Evolutionary conservation across 192 early-diverging fungal species (phyloP).

Genomic region (Entomortierella beljakovae): DNA sequence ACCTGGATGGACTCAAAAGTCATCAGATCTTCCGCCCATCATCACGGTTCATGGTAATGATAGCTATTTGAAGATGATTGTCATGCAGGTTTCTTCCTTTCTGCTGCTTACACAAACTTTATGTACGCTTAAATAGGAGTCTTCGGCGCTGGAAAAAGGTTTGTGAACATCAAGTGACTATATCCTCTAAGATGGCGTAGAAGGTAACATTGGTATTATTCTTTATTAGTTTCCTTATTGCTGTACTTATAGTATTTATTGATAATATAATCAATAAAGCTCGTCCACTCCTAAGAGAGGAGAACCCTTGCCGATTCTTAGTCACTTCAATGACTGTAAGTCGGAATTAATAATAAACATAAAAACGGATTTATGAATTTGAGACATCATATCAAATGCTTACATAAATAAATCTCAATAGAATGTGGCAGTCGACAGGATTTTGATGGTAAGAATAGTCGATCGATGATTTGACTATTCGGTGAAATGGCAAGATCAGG

Average conservation of each 20-base stretch:
- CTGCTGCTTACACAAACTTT: neutral
- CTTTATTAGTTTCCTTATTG: slow-evolving; percentile 67
- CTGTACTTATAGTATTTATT: slow-evolving; percentile 70
- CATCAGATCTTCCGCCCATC: slow-evolving; percentile 38
- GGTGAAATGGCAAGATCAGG: no score
- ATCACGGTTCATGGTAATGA: slow-evolving; percentile 60
- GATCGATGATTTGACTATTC: no score
- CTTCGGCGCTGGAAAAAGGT: slow-evolving; percentile 84
- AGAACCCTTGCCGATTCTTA: slow-evolving; percentile 63
- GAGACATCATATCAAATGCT: neutral
- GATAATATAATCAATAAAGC: slow-evolving; percentile 62
- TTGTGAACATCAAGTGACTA: no score
- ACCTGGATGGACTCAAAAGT: slow-evolving; percentile 52
- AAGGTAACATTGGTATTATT: no score
- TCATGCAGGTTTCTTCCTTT: neutral
- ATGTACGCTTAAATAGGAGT: slow-evolving; percentile 39
- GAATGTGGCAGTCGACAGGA: slow-evolving; percentile 84
- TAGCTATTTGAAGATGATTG: neutral
- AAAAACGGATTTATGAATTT: neutral
- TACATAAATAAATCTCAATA: slow-evolving; percentile 2
- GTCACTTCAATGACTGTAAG: slow-evolving; percentile 76
- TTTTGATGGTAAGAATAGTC: slow-evolving; percentile 58
- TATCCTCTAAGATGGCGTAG: no score
- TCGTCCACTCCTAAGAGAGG: slow-evolving; percentile 9
- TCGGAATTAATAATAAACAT: neutral